Conservation (phyloP, 2,329 filamentous ascomycete genomes). For the Magnaporthales sp. region DNA sequence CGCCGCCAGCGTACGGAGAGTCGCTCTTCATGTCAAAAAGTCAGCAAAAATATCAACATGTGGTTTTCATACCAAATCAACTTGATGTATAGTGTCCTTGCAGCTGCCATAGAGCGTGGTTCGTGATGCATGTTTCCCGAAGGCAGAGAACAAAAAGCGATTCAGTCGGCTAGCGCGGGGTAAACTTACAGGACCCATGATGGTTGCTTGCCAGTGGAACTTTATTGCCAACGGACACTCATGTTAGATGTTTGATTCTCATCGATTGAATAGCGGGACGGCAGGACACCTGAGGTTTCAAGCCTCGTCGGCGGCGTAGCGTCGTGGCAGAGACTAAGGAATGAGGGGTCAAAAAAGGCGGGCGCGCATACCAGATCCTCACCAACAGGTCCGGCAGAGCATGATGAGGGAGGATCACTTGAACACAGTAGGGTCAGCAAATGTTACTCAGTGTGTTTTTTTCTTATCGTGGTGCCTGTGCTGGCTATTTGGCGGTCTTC, state of each 20-base stretch:
- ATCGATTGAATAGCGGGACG: not conserved
- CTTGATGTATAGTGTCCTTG: not conserved
- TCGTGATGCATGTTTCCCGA: not conserved
- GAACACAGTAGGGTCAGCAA: constrained; percentile 20
- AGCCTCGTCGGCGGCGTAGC: not conserved
- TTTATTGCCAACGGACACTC: constrained; percentile 27
- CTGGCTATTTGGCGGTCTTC: not conserved
- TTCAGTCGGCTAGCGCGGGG: constrained; percentile 6
- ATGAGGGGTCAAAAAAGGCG: constrained; percentile 12
- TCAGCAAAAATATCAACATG: not conserved
- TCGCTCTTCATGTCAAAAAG: constrained; percentile 56
- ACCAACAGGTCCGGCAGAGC: constrained; percentile 92
- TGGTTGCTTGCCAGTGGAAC: constrained; percentile 99
- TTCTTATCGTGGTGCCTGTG: not conserved
- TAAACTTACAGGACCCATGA: constrained; percentile 92
- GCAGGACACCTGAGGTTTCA: not conserved
- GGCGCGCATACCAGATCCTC: constrained; percentile 81
- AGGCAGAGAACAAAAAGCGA: not conserved
- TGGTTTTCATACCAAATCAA: not conserved
- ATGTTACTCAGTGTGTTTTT: not conserved
- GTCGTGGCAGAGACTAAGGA: not conserved
- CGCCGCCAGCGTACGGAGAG: constrained; percentile 94
- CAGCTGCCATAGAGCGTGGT: not conserved
- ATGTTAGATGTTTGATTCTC: constrained; percentile 20
- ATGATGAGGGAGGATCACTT: constrained; percentile 97